Base-by-base conservation (phyloP, 176 grass and related monocot genomes). In the Paspalum vaginatum region DNA sequence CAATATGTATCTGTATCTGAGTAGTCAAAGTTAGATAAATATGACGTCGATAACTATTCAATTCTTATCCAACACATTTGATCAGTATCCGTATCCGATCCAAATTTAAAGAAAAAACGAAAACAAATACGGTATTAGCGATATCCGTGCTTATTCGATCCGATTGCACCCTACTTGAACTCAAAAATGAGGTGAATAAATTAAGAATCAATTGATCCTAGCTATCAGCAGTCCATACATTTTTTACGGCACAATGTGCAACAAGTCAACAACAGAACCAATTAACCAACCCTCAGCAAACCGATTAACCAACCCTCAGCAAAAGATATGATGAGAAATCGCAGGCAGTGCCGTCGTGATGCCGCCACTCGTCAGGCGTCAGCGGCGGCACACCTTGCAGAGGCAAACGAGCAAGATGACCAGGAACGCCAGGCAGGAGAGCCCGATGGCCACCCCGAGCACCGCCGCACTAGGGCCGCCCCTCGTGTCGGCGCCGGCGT, bases 401-500 rank as follows among this genome's bases (percentile, higher is more conserved):
- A 99, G 65, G 90, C 96, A 99, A 87, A 95, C 81, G 38, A 95
- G 79, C 81, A 99, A 80, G 81, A 95, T 89, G 42, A 91, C 90
- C 22, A 91, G 60, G 85, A 99, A 99, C 10, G 90, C 92, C 10
- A 99, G 79, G 82, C 92, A 93, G 25, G 92, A 99, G 14, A 99
- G 58, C 6, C 96, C 96, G 40, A 99, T 99, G 90, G 90, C 93
- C 39, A 93, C 84, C 17, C 90, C 96, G n/a, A 99, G 96, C 76
- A 99, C 92, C 58, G 83, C 74, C 46, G 82, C 88, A 85, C 79
- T 99, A 12, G 92, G 92, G 1, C 92, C 87, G 11, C 86, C 90
- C 63, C 53, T 68, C 53, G 82, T 48, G 8, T 89, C 88, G 0
- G 24, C 67, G 2, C 46, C 59, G 37, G 63, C 68, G 45, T 70